Percentiles rank a stretch among this genome's conserved stretches.
Evolutionary conservation across 305 asterid species (phyloP).

Genomic region (Fraxinus angustifolia): DNA sequence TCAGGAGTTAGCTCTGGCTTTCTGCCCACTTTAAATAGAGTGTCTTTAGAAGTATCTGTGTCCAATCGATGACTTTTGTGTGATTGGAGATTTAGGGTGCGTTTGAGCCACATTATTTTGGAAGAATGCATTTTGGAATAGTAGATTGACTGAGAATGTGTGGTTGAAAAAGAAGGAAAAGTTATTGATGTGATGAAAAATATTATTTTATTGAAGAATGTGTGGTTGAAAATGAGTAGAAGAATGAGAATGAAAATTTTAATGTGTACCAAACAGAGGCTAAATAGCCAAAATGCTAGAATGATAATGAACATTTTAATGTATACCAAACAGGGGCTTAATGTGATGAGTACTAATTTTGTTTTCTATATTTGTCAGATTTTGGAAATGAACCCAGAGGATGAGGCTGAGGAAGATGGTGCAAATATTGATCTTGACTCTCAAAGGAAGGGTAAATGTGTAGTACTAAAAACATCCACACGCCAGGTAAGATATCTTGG

Average conservation of each 20-base stretch:
- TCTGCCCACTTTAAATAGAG: neutral
- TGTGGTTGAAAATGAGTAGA: too few relatives aligned
- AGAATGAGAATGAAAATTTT: too few relatives aligned
- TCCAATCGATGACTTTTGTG: neutral
- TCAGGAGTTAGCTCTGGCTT: neutral
- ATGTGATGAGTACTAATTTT: neutral
- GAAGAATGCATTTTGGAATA: too few relatives aligned
- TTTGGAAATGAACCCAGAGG: conserved; percentile 96
- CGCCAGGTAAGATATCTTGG: conserved; percentile 61
- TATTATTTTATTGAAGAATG: too few relatives aligned
- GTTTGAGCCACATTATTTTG: too few relatives aligned
- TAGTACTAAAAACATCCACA: conserved; percentile 87
- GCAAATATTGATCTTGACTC: conserved; percentile 97
- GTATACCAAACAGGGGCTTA: too few relatives aligned
- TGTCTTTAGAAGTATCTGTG: neutral
- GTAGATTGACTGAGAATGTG: too few relatives aligned
- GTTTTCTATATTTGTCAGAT: conserved; percentile 36
- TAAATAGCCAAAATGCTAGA: too few relatives aligned
- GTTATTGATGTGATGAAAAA: too few relatives aligned
- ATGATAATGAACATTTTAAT: too few relatives aligned
- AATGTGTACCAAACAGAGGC: too few relatives aligned
- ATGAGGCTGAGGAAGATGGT: conserved; percentile 97
- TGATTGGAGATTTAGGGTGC: neutral
- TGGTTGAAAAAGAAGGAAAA: too few relatives aligned
- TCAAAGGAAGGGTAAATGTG: conserved; percentile 91